These are phyloP conservation scores for Fraxinus paxiana DNA, from an alignment of 305 asterid genomes.

Conservation along the genomic window DNA sequence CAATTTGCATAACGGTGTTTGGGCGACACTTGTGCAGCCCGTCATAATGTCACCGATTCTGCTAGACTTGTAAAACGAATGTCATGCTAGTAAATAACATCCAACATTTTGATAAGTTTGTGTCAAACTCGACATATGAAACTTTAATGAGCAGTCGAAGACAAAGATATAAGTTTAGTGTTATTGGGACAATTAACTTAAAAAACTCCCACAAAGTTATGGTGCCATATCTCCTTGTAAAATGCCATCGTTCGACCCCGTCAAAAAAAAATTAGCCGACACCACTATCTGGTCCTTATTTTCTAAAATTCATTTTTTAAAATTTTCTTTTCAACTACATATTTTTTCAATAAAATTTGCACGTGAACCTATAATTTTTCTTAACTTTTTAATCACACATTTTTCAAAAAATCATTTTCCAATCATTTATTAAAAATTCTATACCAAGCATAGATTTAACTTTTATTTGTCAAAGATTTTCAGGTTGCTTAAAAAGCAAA, in stretches of 20 bases:
- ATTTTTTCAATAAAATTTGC: background rate
- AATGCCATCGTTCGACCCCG: background rate
- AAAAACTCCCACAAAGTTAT: background rate
- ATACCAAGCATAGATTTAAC: background rate
- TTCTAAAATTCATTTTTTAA: background rate
- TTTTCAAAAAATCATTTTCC: background rate
- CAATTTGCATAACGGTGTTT: background rate
- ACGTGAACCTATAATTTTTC: background rate
- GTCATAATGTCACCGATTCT: background rate
- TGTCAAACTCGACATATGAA: background rate
- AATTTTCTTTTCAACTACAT: too few relatives aligned
- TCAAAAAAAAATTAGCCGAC: background rate
- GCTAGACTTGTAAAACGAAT: background rate
- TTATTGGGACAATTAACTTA: too few relatives aligned
- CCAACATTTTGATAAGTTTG: background rate
- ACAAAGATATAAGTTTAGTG: background rate
- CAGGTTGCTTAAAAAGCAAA: background rate
- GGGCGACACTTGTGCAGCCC: background rate
- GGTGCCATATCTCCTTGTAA: background rate
- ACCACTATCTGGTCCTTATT: background rate
- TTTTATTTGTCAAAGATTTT: background rate
- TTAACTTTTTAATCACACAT: background rate
- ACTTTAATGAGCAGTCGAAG: background rate
- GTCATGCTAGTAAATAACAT: background rate
- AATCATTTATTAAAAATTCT: background rate